Conservation (phyloP, 257 asterid genomes). For the Mitragyna speciosa region DNA sequence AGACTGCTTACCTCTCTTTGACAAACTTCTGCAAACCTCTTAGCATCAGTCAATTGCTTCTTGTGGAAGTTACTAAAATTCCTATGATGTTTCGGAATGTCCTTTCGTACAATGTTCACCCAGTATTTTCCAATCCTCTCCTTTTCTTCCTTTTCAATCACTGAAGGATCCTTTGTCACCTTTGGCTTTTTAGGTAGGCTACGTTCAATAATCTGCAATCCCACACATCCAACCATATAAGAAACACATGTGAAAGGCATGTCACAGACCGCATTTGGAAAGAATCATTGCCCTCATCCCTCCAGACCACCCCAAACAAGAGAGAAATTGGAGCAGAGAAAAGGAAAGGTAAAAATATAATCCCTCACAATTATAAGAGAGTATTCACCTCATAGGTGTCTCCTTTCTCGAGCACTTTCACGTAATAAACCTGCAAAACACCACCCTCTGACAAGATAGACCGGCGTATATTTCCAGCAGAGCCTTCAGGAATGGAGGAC, state of each 20-base stretch:
- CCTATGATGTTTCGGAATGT: slow-evolving; percentile 88
- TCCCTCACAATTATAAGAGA: not conserved
- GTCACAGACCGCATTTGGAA: not conserved
- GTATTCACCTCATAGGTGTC: slow-evolving; percentile 90
- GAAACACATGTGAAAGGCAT: not conserved
- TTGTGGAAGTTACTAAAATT: slow-evolving; percentile 63
- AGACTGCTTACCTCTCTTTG: slow-evolving; percentile 81
- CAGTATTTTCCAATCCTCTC: slow-evolving; percentile 76
- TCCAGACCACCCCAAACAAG: not conserved
- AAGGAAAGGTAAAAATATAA: slow-evolving; percentile 5
- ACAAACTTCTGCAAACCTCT: slow-evolving; percentile 84
- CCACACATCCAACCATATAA: slow-evolving; percentile 28
- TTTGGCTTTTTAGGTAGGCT: slow-evolving; percentile 75
- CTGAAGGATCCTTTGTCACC: slow-evolving; percentile 81
- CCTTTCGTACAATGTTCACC: slow-evolving; percentile 85
- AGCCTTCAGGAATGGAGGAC: slow-evolving; percentile 90
- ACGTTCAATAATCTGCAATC: slow-evolving; percentile 88
- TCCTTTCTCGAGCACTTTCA: slow-evolving; percentile 98
- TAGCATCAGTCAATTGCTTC: slow-evolving; percentile 82
- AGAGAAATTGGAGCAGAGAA: slow-evolving; percentile 3
- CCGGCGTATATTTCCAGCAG: slow-evolving; percentile 85
- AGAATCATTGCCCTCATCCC: slow-evolving; percentile 6
- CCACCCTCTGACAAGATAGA: slow-evolving; percentile 88
- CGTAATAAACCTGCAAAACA: slow-evolving; percentile 78
- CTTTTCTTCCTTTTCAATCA: slow-evolving; percentile 82